Percentiles rank a stretch among this genome's conserved stretches.
Conservation (phyloP, 306 rosid species). For the Dryas drummondii region DNA sequence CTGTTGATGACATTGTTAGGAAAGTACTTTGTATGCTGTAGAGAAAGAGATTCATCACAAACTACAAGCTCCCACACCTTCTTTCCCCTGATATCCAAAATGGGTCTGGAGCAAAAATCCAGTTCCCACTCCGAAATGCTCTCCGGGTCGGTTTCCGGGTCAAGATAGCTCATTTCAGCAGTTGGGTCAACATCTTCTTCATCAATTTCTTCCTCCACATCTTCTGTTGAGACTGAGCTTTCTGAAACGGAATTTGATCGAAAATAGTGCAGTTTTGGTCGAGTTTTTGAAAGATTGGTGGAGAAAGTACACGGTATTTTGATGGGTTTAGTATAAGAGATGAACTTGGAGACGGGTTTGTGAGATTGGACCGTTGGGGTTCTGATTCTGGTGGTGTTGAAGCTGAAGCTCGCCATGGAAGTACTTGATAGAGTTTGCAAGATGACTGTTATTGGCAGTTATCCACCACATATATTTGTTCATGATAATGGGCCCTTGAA, state of each 20-base stretch:
- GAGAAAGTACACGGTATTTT: conserved; percentile 33
- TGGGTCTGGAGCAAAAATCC: conserved; percentile 95
- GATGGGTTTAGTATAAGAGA: conserved; percentile 31
- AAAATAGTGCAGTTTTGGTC: conserved; percentile 32
- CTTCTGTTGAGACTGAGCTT: conserved; percentile 54
- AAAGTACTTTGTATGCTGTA: conserved; percentile 83
- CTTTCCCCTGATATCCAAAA: conserved; percentile 84
- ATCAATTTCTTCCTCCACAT: conserved; percentile 33
- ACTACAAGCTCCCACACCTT: conserved; percentile 94
- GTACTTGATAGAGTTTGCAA: conserved; percentile 9
- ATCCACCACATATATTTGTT: conserved; percentile 35
- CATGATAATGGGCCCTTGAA: conserved; percentile 13
- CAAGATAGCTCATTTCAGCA: conserved; percentile 63
- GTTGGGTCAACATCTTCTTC: conserved; percentile 67
- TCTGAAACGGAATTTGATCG: conserved; percentile 57
- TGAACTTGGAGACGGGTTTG: conserved; percentile 33
- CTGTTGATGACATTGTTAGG: conserved; percentile 94
- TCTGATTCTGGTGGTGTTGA: conserved; percentile 64
- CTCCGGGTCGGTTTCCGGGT: conserved; percentile 61
- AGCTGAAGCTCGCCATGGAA: conserved; percentile 83
- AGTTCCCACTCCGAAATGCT: conserved; percentile 79
- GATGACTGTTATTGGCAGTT: conserved; percentile 10
- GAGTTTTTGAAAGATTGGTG: conserved; percentile 13
- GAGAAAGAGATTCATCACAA: conserved; percentile 76
- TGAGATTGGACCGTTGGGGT: conserved; percentile 38